These are phyloP conservation scores for Naematelia aurantialba DNA, from an alignment of 768 basidiomycete genomes.

Conservation along the genomic window DNA sequence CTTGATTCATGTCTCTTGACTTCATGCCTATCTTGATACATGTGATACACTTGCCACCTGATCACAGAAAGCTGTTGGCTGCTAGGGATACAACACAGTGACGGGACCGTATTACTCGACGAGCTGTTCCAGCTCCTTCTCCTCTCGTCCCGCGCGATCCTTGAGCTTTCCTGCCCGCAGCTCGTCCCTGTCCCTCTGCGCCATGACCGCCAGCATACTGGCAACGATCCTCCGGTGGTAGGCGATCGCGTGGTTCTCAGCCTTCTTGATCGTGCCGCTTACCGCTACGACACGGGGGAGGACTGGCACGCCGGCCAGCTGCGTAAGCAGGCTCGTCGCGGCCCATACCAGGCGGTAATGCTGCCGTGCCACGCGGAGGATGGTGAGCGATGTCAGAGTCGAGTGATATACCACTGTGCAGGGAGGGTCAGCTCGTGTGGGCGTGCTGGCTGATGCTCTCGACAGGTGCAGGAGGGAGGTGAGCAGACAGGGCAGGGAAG, in stretches of 20 bases:
- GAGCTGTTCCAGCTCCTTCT: neutral
- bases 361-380: conserved; percentile 78
- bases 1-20: no score
- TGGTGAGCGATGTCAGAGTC: conserved; percentile 73
- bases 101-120: neutral
- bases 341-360: conserved; percentile 76
- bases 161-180: neutral
- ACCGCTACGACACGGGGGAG: conserved; percentile 77
- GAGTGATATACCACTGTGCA: conserved; percentile 80
- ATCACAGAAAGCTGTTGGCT: no score
- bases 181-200: conserved; percentile 9
- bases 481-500: neutral
- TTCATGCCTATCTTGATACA: no score
- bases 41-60: no score
- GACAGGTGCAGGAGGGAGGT: neutral
- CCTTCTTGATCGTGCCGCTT: conserved; percentile 83
- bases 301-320: conserved; percentile 53
- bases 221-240: conserved; percentile 38
- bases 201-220: neutral
- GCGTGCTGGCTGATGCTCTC: no score
- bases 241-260: conserved; percentile 54
- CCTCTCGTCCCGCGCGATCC: neutral
- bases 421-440: conserved; percentile 10
- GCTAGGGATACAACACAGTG: no score
- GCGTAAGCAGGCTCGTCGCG: conserved; percentile 62